Conservation (phyloP, 169 alveolate genomes). For the Plasmodium knowlesi region DNA sequence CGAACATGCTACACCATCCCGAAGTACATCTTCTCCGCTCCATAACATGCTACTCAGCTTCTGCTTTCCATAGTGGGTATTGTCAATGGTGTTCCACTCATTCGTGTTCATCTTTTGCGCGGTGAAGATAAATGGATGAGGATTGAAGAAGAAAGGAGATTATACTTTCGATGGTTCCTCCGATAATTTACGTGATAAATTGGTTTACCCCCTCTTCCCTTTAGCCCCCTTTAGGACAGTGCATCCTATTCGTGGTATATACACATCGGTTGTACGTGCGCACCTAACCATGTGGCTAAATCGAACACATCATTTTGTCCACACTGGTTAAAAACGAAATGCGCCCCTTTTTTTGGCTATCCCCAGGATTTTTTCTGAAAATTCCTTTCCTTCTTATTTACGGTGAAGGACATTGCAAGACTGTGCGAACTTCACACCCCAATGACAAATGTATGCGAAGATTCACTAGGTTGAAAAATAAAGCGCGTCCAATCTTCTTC, state of each 20-base stretch:
- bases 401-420: background rate
- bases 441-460: background rate
- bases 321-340: background rate
- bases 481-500: background rate
- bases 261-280: background rate
- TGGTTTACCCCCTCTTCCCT: background rate
- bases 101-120: conserved; percentile 42
- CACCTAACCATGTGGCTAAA: background rate
- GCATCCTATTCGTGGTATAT: background rate
- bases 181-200: no score
- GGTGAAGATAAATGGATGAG: background rate
- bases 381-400: background rate
- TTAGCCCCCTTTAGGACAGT: background rate
- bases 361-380: background rate
- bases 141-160: background rate
- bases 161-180: background rate
- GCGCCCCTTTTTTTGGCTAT: background rate
- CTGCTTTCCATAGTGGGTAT: conserved; percentile 63
- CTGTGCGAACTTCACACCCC: background rate
- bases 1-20: conserved; percentile 35
- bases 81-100: conserved; percentile 65
- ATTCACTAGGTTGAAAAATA: background rate
- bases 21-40: conserved; percentile 46
- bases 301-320: background rate
- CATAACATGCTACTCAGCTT: conserved; percentile 63